Evolutionary conservation across 495 filamentous ascomycete species (phyloP), one percentile per base, ranked within the genome.

Genomic region (Xylaria bambusicola): DNA sequence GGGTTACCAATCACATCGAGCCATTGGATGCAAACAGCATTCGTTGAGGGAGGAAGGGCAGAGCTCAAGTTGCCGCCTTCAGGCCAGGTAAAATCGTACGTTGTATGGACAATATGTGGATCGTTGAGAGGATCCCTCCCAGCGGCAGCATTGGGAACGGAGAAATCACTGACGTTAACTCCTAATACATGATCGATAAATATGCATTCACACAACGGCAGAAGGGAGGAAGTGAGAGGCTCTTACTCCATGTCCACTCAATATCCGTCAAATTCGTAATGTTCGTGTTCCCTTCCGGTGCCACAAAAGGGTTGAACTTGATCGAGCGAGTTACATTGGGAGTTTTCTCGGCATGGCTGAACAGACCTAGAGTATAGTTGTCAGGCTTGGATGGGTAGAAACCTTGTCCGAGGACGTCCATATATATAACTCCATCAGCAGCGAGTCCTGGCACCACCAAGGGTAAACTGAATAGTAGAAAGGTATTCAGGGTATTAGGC

Each of bases 161-260:
- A 6, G 12, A 38, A 38, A 38, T 38, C 36, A 13, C 36, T 15
- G 36, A 38, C 36, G 36, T 38, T 38, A 13, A 15, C 36, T 38
- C 36, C 36, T 38, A 13, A 38, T 38, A 13, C 36, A 3, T 3
- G 15, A 38, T 10, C 13, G 5, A 10, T 33, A 10, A 33, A 33
- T 33, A 33, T 10, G 10, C 84, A 81, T 85, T 77, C 54, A 77
- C 67, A 38, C 36, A 15, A 6, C 6, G 13, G 3, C 7, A 15
- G 36, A 6, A 38, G 13, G 5, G 13, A 38, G 13, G 13, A 38
- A 6, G 36, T 6, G 13, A 10, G 36, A 38, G 36, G 36, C 36
- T 38, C 36, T 38, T 38, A 38, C 13, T 38, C 36, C 13, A 38
- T 3, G 36, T 38, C 36, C 13, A 38, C 15, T 38, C 6, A 13